Evolutionary conservation across 2,329 filamentous ascomycete genomes (phyloP).

Genomic region (Aspergillus sergii): DNA sequence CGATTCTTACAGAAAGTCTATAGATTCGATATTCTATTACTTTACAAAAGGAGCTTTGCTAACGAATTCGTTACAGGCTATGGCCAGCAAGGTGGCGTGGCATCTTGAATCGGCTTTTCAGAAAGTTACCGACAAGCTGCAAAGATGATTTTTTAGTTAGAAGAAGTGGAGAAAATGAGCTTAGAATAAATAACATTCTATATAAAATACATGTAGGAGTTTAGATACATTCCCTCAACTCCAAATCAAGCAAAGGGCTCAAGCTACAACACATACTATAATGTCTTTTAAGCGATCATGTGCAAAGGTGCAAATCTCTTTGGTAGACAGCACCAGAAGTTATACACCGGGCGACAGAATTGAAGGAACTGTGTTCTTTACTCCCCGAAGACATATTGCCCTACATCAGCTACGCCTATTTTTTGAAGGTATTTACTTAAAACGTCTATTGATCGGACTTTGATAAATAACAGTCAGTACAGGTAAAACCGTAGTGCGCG

Average conservation of each 20-base stretch:
- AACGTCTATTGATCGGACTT: no score
- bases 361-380: slow-evolving; percentile 13
- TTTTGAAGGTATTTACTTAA: slow-evolving; percentile 8
- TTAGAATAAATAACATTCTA: background rate
- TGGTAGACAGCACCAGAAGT: background rate
- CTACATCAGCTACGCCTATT: background rate
- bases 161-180: background rate
- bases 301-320: slow-evolving; percentile 1
- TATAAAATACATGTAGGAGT: background rate
- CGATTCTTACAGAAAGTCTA: background rate
- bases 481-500: slow-evolving; percentile 16
- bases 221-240: background rate
- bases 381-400: slow-evolving; percentile 7
- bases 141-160: background rate
- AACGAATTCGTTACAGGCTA: background rate
- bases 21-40: background rate
- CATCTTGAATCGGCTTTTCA: background rate
- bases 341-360: slow-evolving; percentile 18
- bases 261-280: background rate
- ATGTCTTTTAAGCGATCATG: background rate
- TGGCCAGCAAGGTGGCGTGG: no score
- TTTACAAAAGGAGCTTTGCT: background rate
- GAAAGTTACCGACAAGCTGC: background rate
- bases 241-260: background rate
- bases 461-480: background rate